Evolutionary conservation across 2,329 filamentous ascomycete genomes (phyloP), one percentile per base, ranked within the genome.

Genomic region (Aureobasidium zeae): DNA sequence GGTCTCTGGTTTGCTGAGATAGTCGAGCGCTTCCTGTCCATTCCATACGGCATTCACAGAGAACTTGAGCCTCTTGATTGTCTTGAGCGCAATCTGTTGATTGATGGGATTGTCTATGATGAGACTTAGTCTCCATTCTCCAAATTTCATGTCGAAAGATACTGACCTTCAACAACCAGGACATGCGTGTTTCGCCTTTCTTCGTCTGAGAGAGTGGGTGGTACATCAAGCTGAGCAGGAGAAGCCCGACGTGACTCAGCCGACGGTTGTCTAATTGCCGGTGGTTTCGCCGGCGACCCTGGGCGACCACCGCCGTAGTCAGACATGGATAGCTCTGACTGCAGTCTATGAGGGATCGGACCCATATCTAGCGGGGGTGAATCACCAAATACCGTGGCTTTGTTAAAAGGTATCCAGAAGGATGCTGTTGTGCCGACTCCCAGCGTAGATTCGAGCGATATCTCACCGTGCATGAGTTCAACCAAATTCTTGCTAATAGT

Each of bases 81-180:
- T 84, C 54, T 80, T 83, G 19, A 81, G 72, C 2, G 84, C 83
- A 50, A 86, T 86, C 55, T 84, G 80, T 56, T 86, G 81, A 52
- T 85, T 85, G 49, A 83, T 81, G 51, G 58, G 62, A 59, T 64
- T 56, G 21, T 45, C 43, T 45, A 20, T 11, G 7, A 7, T 10
- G n/a, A 17, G 11, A n/a, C 4, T n/a, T n/a, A n/a, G n/a, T n/a
- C n/a, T n/a, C n/a, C n/a, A n/a, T n/a, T n/a, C n/a, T n/a, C n/a
- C n/a, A n/a, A n/a, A n/a, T n/a, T n/a, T n/a, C n/a, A n/a, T 10
- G 15, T 2, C 6, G 7, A 11, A 22, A 9, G 34, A 55, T 66
- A 78, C 76, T 88, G 87, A 57, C 89, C 85, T 62, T 89, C 85
- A 2, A 88, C 84, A 1, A 91, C 76, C 15, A 89, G 63, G n/a